Conservation (phyloP, 306 rosid species). For the Datisca glomerata region DNA sequence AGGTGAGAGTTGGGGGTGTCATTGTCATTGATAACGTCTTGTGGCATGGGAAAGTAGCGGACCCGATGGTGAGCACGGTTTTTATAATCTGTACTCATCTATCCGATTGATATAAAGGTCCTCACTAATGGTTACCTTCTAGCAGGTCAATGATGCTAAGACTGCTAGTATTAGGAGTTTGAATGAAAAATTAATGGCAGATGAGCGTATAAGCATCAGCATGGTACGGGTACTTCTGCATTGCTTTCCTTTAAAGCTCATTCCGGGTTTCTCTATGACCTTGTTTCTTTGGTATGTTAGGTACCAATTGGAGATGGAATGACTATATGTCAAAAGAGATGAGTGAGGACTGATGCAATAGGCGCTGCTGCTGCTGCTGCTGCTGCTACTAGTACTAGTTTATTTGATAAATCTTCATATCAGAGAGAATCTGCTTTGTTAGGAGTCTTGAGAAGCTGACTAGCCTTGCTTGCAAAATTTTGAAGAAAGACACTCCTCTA, state of each 20-base stretch:
- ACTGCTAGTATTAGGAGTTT: conserved; percentile 72
- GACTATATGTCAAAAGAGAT: conserved; percentile 70
- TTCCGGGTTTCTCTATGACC: conserved; percentile 5
- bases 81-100: conserved; percentile 1
- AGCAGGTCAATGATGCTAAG: conserved; percentile 64
- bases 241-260: conserved; percentile 8
- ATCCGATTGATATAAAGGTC: conserved; percentile 12
- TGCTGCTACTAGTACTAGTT: no score
- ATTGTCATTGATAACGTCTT: conserved; percentile 86
- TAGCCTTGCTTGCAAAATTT: no score
- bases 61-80: conserved; percentile 46
- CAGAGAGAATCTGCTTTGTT: no score
- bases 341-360: neutral
- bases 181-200: conserved; percentile 44
- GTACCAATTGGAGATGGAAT: conserved; percentile 97
- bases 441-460: no score
- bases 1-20: conserved; percentile 84
- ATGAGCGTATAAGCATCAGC: conserved; percentile 67
- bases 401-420: no score
- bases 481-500: no score
- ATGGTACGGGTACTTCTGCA: conserved; percentile 45
- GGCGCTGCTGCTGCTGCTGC: no score
- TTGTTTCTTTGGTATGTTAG: conserved; percentile 26
- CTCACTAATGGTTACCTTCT: neutral
- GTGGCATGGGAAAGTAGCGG: conserved; percentile 96